These are phyloP conservation scores for Glycine soja DNA, from an alignment of 306 rosid species.

Conservation along the genomic window DNA sequence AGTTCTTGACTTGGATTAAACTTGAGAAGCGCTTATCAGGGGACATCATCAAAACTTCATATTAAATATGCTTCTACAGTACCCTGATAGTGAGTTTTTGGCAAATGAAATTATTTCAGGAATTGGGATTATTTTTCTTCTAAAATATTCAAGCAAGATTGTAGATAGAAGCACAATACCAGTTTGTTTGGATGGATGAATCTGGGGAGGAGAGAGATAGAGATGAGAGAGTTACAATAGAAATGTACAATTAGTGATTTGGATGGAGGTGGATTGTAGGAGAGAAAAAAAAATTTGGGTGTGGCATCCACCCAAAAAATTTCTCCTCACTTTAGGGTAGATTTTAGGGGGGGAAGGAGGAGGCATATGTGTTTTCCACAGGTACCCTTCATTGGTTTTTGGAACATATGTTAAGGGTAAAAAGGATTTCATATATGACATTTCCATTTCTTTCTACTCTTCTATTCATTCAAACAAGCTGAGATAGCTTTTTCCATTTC, in stretches of 20 bases:
- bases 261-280: neutral
- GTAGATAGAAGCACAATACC: constrained; percentile 3
- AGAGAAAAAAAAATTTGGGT: neutral
- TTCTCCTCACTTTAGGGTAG: neutral
- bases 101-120: neutral
- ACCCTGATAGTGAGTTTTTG: neutral
- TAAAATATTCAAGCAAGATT: neutral
- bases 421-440: neutral
- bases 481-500: neutral
- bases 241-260: neutral
- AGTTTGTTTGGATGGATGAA: neutral
- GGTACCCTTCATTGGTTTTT: neutral
- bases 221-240: neutral
- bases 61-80: no score
- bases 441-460: neutral
- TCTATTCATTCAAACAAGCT: neutral
- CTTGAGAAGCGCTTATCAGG: no score
- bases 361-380: neutral
- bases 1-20: no score
- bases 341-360: neutral
- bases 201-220: neutral
- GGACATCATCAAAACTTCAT: no score
- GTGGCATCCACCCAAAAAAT: neutral
- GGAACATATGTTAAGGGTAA: neutral
- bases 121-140: neutral